Evolutionary conservation across 352 stramenopile genomes (phyloP), one percentile per base, ranked within the genome.

Genomic region (Phytophthora fragariae): DNA sequence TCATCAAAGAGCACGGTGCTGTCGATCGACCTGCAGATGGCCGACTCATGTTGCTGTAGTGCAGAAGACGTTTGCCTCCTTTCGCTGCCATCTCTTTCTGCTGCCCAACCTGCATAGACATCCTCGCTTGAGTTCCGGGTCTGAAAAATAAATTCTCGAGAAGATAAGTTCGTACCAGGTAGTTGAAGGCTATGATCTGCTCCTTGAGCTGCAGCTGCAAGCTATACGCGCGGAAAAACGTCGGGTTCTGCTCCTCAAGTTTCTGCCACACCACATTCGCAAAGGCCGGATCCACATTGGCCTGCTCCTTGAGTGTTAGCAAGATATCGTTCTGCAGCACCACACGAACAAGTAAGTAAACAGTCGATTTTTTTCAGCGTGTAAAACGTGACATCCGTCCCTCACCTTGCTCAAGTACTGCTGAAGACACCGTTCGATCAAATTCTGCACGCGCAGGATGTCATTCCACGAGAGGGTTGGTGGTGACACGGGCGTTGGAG

Each of bases 141-240:
- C 29, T 31, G 29, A 31, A 31, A 31, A 31, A 31, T 31, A 6
- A 39, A 57, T 52, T 52, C n/a, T 52, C 44, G n/a, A 11, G n/a
- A 52, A 11, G 44, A 52, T 27, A 17, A 14, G 8, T 1, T 29
- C 56, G 50, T 82, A 98, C 92, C 33, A 98, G 76, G 68, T 97
- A 98, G 77, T 98, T 98, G 73, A 97, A 98, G 9, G 91, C 85
- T 15, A 94, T 68, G 63, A 98, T 95, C 69, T 98, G 93, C 56
- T 98, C 93, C 71, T 95, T 94, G 8, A 98, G 82, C 67, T 93
- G 84, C 14, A 98, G 77, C 41, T 95, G 88, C 19, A 96, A 62
- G 41, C 77, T 82, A 69, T 98, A 98, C 1, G 90, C 89, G 11
- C 86, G 79, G 62, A 98, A 98, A 64, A 98, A 98, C 6, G 83